A percentile compares a stretch with the other conserved stretches of the same genome.
These are phyloP conservation scores for Tylopilus sp. DNA, from an alignment of 768 basidiomycete genomes.

Conservation along the genomic window DNA sequence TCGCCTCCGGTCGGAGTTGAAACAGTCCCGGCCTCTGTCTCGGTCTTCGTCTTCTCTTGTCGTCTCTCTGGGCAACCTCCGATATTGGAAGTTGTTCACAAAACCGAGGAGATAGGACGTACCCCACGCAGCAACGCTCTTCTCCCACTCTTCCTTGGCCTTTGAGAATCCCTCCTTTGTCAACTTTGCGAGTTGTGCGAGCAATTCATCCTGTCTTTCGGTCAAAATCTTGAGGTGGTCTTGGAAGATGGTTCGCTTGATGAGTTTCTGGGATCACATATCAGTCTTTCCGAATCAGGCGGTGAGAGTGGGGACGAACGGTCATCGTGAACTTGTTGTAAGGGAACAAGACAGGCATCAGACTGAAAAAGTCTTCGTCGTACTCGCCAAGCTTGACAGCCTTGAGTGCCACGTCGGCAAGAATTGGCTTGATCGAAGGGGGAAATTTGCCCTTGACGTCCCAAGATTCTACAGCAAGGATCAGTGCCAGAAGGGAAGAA, in stretches of 20 bases:
- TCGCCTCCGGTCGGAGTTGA: conserved; percentile 30
- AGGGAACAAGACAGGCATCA: conserved; percentile 84
- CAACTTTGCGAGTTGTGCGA: conserved; percentile 57
- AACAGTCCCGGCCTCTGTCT: conserved; percentile 29
- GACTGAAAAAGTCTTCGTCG: conserved; percentile 87
- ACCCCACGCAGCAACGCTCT: conserved; percentile 69
- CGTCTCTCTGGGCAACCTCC: conserved; percentile 38
- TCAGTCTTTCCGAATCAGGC: conserved; percentile 7
- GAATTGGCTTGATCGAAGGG: conserved; percentile 64
- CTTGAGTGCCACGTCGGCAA: conserved; percentile 67
- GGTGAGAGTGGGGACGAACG: conserved; percentile 38
- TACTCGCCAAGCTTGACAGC: conserved; percentile 87
- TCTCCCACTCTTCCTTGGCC: conserved; percentile 76
- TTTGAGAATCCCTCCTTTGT: conserved; percentile 65
- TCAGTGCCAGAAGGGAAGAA: not conserved
- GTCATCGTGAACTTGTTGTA: conserved; percentile 97
- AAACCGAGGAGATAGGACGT: conserved; percentile 17
- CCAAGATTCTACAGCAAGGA: conserved; percentile 59
- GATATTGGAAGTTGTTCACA: not conserved
- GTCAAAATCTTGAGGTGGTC: conserved; percentile 68
- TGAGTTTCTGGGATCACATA: conserved; percentile 67
- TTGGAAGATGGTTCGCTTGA: conserved; percentile 81
- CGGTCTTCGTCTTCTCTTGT: conserved; percentile 52
- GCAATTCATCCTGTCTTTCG: conserved; percentile 63
- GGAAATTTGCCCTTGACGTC: conserved; percentile 89